Evolutionary conservation across 768 basidiomycete genomes (phyloP).

Genomic region (Coprinopsis cinerea): DNA sequence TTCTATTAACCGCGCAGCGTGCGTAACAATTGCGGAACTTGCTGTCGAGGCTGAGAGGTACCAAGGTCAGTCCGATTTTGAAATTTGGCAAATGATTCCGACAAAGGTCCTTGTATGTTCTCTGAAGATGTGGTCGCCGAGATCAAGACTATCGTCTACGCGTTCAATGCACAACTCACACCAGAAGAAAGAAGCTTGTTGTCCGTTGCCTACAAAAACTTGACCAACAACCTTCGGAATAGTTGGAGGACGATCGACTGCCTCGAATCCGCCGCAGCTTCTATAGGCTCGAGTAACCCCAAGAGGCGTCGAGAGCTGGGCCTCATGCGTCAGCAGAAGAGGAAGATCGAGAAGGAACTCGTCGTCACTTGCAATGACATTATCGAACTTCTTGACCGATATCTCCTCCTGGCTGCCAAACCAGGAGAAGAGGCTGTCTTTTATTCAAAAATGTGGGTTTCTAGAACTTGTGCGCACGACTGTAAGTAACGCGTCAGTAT

Average conservation of each 20-base stretch:
- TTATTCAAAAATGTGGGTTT: conserved; percentile 75
- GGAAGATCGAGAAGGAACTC: conserved; percentile 73
- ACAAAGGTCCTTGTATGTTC: background rate
- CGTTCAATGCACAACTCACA: conserved; percentile 62
- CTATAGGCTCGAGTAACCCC: conserved; percentile 33
- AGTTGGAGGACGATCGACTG: conserved; percentile 81
- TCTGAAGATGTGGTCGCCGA: conserved; percentile 77
- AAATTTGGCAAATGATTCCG: conserved; percentile 9
- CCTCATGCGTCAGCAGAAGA: conserved; percentile 68
- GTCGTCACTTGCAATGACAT: conserved; percentile 76
- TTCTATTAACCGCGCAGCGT: conserved; percentile 27
- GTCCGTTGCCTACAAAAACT: conserved; percentile 88
- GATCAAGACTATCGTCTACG: conserved; percentile 69
- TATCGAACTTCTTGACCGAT: conserved; percentile 58
- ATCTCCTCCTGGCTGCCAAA: conserved; percentile 42
- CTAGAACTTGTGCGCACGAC: no score
- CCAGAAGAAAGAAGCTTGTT: conserved; percentile 86
- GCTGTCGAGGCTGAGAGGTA: conserved; percentile 88
- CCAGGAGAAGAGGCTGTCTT: conserved; percentile 83
- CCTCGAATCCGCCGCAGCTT: conserved; percentile 63
- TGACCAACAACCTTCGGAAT: conserved; percentile 75
- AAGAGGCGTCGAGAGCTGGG: conserved; percentile 42
- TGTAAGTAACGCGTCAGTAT: conserved; percentile 1
- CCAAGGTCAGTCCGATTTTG: conserved; percentile 51
- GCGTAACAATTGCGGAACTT: conserved; percentile 66